Base-by-base conservation (phyloP, 2,329 filamentous ascomycete species). In the Exophiala dermatitidis region DNA sequence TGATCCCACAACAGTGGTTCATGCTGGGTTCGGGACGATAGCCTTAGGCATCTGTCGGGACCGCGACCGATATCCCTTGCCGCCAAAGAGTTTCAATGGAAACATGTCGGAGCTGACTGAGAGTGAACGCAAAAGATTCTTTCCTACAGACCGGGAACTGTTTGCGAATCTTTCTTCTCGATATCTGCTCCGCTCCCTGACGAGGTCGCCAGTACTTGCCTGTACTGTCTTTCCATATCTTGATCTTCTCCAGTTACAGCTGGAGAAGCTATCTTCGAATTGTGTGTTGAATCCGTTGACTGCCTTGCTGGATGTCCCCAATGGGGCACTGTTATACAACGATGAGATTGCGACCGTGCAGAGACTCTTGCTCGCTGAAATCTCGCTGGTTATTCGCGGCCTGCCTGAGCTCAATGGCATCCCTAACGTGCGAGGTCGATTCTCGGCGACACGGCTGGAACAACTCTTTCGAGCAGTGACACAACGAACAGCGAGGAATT, bases 261-360 rank as follows among this genome's bases (percentile, higher is more conserved):
- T 97, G 2, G 86, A 91, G 44, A 85, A 84, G 44, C 75, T 96
- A 36, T 82, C 88, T 1, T 81, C 90, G 61, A 84, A 85, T 57
- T 80, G 83, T 45, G 77, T 93, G 30, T 81, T 94, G 50, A 90
- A 95, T 59, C 84, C 91, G 0, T 74, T 96, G 3, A 90, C 88
- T 3, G 84, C 87, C 1, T 73, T 95, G 5, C 77, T 94, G 48
- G 86, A 94, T 62, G 81, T 84, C 62, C 77, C 80, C 30, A 95
- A 94, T 66, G 81, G 85, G 41, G 75, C 82, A 44, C 69, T 97
- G 0, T 70, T 86, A 5, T 77, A 79, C 63, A 90, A 90, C 69
- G 77, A 75, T 57, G 73, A 80, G 37, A 77, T 87, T 0, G 80
- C 80, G 10, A 75, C 78, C 38, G 77, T 87, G 41, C 85, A 91